Evolutionary conservation across 2,329 filamentous ascomycete species (phyloP).

Genomic region (Calonectria pteridis): DNA sequence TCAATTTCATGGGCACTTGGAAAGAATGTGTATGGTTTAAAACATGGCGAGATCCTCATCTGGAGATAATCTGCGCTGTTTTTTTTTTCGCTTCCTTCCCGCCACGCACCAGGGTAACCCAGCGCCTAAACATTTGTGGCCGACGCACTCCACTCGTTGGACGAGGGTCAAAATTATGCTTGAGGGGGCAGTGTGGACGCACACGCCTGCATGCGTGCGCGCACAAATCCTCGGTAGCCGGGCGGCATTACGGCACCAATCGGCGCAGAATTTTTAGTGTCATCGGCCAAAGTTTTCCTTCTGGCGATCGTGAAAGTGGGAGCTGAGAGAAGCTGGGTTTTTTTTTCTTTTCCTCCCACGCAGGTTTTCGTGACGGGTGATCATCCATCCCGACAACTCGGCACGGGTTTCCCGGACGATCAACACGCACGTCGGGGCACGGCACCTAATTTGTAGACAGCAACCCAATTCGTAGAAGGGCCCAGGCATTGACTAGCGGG

Average conservation of each 20-base stretch:
- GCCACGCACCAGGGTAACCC: not conserved
- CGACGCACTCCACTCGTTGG: not conserved
- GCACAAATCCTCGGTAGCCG: not conserved
- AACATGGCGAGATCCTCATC: not conserved
- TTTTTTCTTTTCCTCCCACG: not conserved
- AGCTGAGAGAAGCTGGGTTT: not conserved
- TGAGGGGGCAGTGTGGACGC: not conserved
- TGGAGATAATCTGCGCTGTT: not conserved
- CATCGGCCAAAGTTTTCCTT: too few relatives aligned
- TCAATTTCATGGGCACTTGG: too few relatives aligned
- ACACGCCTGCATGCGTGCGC: not conserved
- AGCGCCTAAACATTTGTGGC: not conserved
- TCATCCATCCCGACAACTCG: not conserved
- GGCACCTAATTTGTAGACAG: not conserved
- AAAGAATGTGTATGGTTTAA: not conserved
- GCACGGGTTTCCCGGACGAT: not conserved
- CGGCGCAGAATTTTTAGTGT: not conserved
- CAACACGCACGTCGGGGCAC: not conserved
- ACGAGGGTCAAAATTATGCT: slow-evolving; percentile 11
- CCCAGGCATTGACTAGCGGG: not conserved
- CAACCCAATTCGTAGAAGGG: not conserved
- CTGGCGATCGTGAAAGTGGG: not conserved
- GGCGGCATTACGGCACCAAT: not conserved
- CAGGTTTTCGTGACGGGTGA: not conserved
- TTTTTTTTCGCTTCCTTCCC: not conserved